Base-by-base conservation (phyloP, 257 asterid species). In the Orobanche coerulescens region DNA sequence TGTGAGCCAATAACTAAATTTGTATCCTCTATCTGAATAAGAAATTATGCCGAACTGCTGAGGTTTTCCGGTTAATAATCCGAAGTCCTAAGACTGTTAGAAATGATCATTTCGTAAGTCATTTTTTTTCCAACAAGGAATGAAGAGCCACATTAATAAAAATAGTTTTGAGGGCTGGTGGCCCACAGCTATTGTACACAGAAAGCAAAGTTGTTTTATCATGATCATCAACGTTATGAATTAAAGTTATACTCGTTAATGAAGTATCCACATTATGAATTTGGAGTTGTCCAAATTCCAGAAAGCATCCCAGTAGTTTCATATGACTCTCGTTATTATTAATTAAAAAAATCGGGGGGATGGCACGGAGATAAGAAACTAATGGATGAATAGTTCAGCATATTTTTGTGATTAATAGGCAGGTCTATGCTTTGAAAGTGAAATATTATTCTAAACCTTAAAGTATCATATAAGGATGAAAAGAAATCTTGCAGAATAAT, bases 11-110 rank as follows among this genome's bases (percentile, higher is more conserved):
- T 12, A 46, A 1, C 12, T 30, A 26, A 33, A 46, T 11, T 19
- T 62, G 25, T 62, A 62, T 13, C 23, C 46, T 12, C 11, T 1
- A 10, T 23, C 33, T 22, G 28, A 46, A 42, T 43, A 47, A 18
- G 52, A 24, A 47, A 34, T 68, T 18, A 14, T 47, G 66, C 61
- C 54, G 23, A 62, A 24, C 28, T 18, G 28, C 47, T 22, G 52
- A 46, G 19, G 1, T 14, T 13, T 68, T 69, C 6, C 50, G 18
- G 24, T 47, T 19, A 24, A 30, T 25, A 28, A 61, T 19, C 39
- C 39, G 8, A 37, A 51, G 51, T 28, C 46, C 46, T 53, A 36
- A 36, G 34, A 31, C 46, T 22, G 34, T 40, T 39, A 49, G 46
- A 66, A n/a, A 42, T 42, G 19, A 33, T 18, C 30, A 19, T 46